Evolutionary conservation across 306 rosid genomes (phyloP), one percentile per base, ranked within the genome.

Genomic region (Quercus glauca): DNA sequence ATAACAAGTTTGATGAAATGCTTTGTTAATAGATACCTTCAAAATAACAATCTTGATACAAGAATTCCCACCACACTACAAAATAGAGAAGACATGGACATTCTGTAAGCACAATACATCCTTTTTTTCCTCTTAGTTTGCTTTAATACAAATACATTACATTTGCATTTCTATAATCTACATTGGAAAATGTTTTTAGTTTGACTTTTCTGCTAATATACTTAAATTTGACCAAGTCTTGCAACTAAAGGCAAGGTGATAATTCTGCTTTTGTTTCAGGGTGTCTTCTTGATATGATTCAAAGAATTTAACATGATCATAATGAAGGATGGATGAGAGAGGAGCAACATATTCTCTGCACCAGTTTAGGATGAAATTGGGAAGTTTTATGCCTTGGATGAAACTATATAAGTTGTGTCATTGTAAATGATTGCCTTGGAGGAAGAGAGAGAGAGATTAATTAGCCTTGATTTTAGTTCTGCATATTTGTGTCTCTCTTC

Each of bases 1-100:
- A 12, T 28, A 35, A 12, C 51, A 26, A 71, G 25, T 76, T 69
- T n/a, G 14, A 3, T 80, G 37, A n/a, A 19, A 14, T 45, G 56
- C 25, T 76, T 69, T 75, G 45, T 55, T 59, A 60, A 52, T 87
- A 91, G 89, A 86, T 73, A 73, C 79, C 84, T 94, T 49, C 83
- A 76, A 74, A 74, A 81, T 2, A 79, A 87, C 73, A 75, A 83
- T 4, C 83, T 84, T 9, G 82, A 76, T 31, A 84, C 79, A 49
- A 31, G 73, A 71, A 70, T 71, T 51, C 84, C 89, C 25, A 10
- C 8, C 37, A 49, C 76, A 6, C 73, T 64, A 2, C 81, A 75
- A 53, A 63, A 83, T 55, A 71, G 33, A 78, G 78, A 81, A 52
- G 83, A 81, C 63, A 67, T 73, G 28, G 25, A 73, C 67, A 53